Conservation (phyloP, 2,329 filamentous ascomycete species). For the Dryadomyces sulphureus region DNA sequence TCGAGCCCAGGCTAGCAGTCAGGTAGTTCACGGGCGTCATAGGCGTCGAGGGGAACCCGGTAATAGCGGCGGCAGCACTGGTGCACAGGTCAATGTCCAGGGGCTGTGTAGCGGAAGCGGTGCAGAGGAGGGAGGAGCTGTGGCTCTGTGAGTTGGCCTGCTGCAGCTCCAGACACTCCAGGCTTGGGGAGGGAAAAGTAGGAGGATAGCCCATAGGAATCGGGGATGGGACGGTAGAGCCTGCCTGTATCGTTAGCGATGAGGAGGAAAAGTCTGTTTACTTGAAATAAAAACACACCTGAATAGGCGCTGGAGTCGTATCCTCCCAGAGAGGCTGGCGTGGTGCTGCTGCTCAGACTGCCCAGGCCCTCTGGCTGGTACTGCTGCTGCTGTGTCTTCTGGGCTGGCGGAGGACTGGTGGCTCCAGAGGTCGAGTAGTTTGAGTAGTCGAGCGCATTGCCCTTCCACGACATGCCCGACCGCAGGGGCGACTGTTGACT, state of each 20-base stretch:
- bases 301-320: conserved; percentile 37
- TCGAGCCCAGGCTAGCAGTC: too few species aligned
- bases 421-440: too few species aligned
- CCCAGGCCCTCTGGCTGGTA: conserved; percentile 9
- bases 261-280: not conserved
- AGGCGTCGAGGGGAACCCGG: conserved; percentile 25
- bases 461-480: conserved; percentile 49
- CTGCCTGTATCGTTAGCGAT: conserved; percentile 18
- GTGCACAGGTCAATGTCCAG: conserved; percentile 25
- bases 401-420: too few species aligned
- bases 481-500: conserved; percentile 43
- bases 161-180: conserved; percentile 17
- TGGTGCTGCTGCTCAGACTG: conserved; percentile 15
- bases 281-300: conserved; percentile 22
- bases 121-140: conserved; percentile 28
- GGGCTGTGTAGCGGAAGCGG: conserved; percentile 30
- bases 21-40: conserved; percentile 23
- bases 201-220: conserved; percentile 32
- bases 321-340: conserved; percentile 24
- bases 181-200: conserved; percentile 22
- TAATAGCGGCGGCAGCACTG: not conserved
- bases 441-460: conserved; percentile 41
- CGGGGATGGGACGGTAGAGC: conserved; percentile 31
- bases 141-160: conserved; percentile 24
- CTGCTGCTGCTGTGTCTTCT: conserved; percentile 18